Percentiles rank a stretch among this genome's conserved stretches.
These are phyloP conservation scores for Vitis amurensis DNA, from an alignment of 164 flowering plant genomes.

Conservation along the genomic window DNA sequence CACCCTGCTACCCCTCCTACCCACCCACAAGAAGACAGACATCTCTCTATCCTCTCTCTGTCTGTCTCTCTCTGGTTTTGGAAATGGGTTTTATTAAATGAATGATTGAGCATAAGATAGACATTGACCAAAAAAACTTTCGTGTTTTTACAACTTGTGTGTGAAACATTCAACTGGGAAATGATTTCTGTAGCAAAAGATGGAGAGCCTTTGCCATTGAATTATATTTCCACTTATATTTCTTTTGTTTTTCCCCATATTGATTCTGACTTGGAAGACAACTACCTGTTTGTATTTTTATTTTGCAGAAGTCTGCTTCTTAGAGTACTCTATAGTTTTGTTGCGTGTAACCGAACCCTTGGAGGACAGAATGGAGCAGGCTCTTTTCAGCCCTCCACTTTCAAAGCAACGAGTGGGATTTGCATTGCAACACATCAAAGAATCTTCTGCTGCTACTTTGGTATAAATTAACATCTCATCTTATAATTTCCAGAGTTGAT, in stretches of 20 bases:
- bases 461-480: conserved; percentile 31
- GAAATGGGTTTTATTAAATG: too few species aligned
- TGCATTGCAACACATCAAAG: conserved; percentile 70
- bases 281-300: background rate
- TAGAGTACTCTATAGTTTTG: conserved; percentile 67
- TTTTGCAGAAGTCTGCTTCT: conserved; percentile 52
- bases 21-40: too few species aligned
- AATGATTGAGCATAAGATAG: too few species aligned
- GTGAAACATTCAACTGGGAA: background rate
- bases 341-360: conserved; percentile 72
- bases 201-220: background rate
- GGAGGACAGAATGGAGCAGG: conserved; percentile 97
- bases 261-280: background rate
- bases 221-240: background rate
- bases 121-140: background rate
- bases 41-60: too few species aligned
- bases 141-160: background rate
- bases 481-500: background rate
- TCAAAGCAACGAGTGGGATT: conserved; percentile 94
- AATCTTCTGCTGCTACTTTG: conserved; percentile 72
- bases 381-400: conserved; percentile 90
- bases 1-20: too few species aligned
- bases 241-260: background rate
- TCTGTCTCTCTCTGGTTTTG: too few species aligned
- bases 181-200: background rate